Percentiles rank a stretch among this genome's conserved stretches.
These are phyloP conservation scores for Fusarium caatingaense DNA, from an alignment of 2,329 filamentous ascomycete species.

Conservation along the genomic window DNA sequence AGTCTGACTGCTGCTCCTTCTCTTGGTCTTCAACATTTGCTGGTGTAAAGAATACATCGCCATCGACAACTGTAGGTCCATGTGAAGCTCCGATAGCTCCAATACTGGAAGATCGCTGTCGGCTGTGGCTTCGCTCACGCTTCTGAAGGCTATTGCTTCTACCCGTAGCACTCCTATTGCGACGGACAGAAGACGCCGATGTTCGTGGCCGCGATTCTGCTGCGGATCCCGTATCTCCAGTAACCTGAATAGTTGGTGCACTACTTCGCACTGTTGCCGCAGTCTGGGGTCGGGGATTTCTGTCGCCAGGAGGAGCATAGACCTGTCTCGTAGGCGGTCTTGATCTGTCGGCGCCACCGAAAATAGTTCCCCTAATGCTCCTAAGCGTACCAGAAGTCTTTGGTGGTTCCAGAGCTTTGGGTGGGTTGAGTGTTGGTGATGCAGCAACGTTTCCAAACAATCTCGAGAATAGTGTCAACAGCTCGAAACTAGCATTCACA, in stretches of 20 bases:
- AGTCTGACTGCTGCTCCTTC: conserved; percentile 55
- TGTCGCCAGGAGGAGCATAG: conserved; percentile 53
- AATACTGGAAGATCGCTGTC: conserved; percentile 59
- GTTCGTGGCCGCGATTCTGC: conserved; percentile 51
- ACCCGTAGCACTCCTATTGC: conserved; percentile 59
- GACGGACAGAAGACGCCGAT: conserved; percentile 48
- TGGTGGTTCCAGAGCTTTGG: conserved; percentile 65
- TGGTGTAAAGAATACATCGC: conserved; percentile 64
- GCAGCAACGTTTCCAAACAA: conserved; percentile 74
- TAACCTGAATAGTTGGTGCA: conserved; percentile 82
- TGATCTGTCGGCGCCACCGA: conserved; percentile 68
- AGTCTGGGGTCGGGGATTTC: conserved; percentile 53
- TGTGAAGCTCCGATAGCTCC: conserved; percentile 50
- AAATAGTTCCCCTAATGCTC: conserved; percentile 80
- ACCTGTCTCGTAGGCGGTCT: conserved; percentile 57
- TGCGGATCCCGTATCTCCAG: conserved; percentile 66
- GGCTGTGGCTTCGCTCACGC: conserved; percentile 62
- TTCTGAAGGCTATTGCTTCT: conserved; percentile 66
- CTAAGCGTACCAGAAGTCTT: conserved; percentile 78
- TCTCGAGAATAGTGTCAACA: conserved; percentile 82
- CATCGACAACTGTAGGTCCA: conserved; percentile 59
- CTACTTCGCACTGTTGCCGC: conserved; percentile 57
- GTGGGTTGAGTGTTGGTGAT: conserved; percentile 58
- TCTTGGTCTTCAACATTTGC: conserved; percentile 53
- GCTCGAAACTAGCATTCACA: conserved; percentile 87